Base-by-base conservation (phyloP, 331 rosid species). In the Saraca asoca region DNA sequence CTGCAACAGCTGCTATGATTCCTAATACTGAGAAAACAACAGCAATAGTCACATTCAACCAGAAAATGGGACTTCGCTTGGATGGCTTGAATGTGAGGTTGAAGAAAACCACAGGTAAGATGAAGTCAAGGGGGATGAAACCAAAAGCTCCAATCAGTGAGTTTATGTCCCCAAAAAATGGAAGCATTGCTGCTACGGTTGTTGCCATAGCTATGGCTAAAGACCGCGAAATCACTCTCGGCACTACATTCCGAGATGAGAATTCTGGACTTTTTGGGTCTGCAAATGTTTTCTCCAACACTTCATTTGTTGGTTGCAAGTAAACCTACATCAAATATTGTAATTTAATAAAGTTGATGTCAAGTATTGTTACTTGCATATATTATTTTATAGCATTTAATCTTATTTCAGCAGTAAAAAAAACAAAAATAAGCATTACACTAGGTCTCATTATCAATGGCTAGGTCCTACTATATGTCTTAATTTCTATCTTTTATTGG, bases 91-190 rank as follows among this genome's bases (percentile, higher is more conserved):
- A 87, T 46, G 88, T 84, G 68, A 74, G 39, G 73, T 85, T 81
- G 84, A 72, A 83, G 75, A 88, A 70, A 20, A 85, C 45, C 68
- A 70, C 45, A 17, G 89, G 95, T 58, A 85, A 70, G 16, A 85
- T 58, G 72, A 85, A 88, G 75, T 85, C 91, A 4, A 88, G 89
- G 59, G 91, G 95, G 1, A 88, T 83, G 69, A 75, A 79, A 41
- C 89, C 87, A 58, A 88, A 83, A 1, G 95, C 89, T 51, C 95
- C 89, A 2, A 91, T 79, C 1, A 91, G 69, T 0, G 86, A 74
- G 63, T 80, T 87, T 52, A 87, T 77, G 75, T 91, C 92, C 14
- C 91, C 95, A 14, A 91, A 91, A 67, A 91, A 89, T 33, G 96
- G 98, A 73, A 89, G 84, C 95, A 91, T 87, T 7, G 96, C 96